Percentiles rank a stretch among this genome's conserved stretches.
phyloP scores from a whole-genome alignment of 441 rosid species.

The Aleurites moluccanus region DNA sequence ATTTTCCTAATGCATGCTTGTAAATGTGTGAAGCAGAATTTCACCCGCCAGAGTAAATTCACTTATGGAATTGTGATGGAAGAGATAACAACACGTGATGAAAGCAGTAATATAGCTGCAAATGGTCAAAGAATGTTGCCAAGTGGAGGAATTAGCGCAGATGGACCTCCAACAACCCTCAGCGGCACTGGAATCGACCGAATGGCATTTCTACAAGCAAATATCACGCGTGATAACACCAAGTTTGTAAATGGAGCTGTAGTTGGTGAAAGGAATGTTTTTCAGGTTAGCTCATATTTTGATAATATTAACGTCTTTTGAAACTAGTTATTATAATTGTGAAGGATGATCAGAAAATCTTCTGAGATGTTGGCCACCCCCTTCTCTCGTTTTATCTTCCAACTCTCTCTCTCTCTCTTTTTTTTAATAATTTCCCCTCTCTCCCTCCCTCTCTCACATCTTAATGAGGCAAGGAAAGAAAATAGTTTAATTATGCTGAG shows the following conservation, averaged over 20 bases:
- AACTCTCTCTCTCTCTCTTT: too few relatives aligned
- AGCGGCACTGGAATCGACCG: constrained; percentile 96
- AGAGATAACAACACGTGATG: constrained; percentile 96
- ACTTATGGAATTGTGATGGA: constrained; percentile 98
- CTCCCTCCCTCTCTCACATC: neutral
- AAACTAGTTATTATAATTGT: neutral
- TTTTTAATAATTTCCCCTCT: too few relatives aligned
- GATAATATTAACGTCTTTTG: constrained; percentile 1
- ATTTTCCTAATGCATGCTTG: constrained; percentile 23
- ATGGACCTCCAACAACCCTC: constrained; percentile 98
- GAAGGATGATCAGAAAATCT: neutral
- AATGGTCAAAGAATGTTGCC: constrained; percentile 90
- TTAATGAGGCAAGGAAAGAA: neutral
- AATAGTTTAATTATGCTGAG: neutral
- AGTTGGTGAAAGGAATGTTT: constrained; percentile 90
- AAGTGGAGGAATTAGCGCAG: constrained; percentile 97
- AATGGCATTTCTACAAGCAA: constrained; percentile 87
- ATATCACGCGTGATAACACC: constrained; percentile 94
- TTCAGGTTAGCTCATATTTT: constrained; percentile 62
- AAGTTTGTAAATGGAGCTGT: constrained; percentile 88
- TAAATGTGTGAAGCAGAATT: constrained; percentile 58
- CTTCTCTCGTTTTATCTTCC: neutral
- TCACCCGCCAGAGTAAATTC: constrained; percentile 95
- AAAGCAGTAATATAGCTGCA: constrained; percentile 85
- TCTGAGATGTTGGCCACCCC: too few relatives aligned